Evolutionary conservation across 2,329 filamentous ascomycete genomes (phyloP), one percentile per base, ranked within the genome.

Genomic region (Elsinoe australis): DNA sequence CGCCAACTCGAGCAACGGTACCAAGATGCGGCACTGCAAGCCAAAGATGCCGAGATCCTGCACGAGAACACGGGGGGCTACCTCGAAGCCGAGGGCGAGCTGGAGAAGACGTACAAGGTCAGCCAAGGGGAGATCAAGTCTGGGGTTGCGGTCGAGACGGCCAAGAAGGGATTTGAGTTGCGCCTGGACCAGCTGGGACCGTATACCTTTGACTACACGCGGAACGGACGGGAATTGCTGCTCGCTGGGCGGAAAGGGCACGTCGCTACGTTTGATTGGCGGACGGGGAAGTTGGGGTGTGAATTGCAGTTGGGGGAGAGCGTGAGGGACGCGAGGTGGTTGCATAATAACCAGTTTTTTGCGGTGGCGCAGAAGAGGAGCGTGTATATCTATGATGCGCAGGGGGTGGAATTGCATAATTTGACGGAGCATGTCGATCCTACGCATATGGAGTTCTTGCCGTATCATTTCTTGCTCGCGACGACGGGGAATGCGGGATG

Each of bases 321-420:
- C 0, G 76, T 96, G 9, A 76, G 90, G 46, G 90, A 95, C 67
- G 83, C 84, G 19, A 83, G 82, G 61, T 98, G 88, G 85, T 74
- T 96, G 58, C 88, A 95, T 69, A 95, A 95, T 64, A 89, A 92
- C 64, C 87, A 95, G 62, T 85, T 80, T 67, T 95, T 96, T 67
- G 90, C 90, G 0, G 87, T 95, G 9, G 88, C 92, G 35, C 90
- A 98, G 68, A 95, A 95, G 73, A 92, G 90, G 68, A 84, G 92
- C 57, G 86, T 92, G 54, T 98, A 95, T 70, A 95, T 98, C 55
- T 98, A 98, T 71, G 92, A 95, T 60, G 75, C 80, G 50, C 79
- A 86, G 49, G 92, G 92, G 45, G 85, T 95, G 15, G 92, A 98
- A 69, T 70, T 98, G 48, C 92, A 98, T 65, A 89, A 86, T 62